Percentiles rank a stretch among this genome's conserved stretches.
Conservation (phyloP, 1,139 yeast species). For the Taphrina betulina region DNA sequence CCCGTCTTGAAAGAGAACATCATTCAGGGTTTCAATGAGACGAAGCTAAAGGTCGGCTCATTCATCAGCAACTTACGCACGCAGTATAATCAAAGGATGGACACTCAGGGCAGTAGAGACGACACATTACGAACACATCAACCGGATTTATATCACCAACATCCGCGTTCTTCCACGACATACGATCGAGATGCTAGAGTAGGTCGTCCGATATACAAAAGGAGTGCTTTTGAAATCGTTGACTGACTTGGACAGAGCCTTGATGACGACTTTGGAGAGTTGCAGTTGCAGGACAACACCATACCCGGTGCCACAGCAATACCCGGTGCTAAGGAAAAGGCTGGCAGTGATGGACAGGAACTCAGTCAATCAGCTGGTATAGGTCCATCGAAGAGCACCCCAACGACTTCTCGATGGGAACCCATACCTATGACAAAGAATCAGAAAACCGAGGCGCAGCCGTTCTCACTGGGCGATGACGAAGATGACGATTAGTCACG, state of each 20-base stretch:
- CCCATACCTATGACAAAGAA: too few relatives aligned
- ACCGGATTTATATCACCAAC: constrained; percentile 10
- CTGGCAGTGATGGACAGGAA: constrained; percentile 1
- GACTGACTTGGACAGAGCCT: constrained; percentile 3
- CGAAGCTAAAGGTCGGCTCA: constrained; percentile 55
- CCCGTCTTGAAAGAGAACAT: constrained; percentile 70
- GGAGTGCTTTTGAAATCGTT: neutral
- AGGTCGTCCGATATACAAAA: neutral
- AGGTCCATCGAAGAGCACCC: constrained; percentile 9
- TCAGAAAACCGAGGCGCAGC: neutral
- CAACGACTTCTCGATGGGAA: constrained; percentile 10
- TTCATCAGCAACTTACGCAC: constrained; percentile 13
- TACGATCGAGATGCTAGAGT: constrained; percentile 19
- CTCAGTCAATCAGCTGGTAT: constrained; percentile 20
- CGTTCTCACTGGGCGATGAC: constrained; percentile 16
- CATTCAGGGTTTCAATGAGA: constrained; percentile 78
- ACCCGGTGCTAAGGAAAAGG: constrained; percentile 4
- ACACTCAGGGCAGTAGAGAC: neutral
- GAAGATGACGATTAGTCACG: constrained; percentile 15
- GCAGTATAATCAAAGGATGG: constrained; percentile 16
- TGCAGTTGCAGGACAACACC: constrained; percentile 20
- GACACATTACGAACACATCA: constrained; percentile 1
- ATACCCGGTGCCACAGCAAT: neutral
- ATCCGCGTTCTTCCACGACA: constrained; percentile 14
- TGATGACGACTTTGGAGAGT: constrained; percentile 25